phyloP scores from a whole-genome alignment of 1,284 basidiomycete species.

The Phlebopus sp. region DNA sequence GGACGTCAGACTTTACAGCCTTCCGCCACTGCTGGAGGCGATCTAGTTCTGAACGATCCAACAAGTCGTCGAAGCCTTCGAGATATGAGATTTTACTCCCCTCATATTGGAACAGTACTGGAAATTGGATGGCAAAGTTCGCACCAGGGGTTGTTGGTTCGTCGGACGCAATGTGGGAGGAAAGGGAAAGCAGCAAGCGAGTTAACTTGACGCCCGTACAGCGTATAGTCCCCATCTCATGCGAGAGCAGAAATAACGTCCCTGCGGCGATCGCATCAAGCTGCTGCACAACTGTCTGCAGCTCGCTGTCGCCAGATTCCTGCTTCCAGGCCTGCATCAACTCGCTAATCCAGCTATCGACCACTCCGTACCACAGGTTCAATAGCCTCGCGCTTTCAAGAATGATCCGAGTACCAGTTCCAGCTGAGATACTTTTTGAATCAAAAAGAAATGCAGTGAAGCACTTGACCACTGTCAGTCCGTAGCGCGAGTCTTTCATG shows the following conservation, averaged over 20 bases:
- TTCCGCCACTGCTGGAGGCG: slow-evolving; percentile 65
- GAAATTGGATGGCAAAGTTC: slow-evolving; percentile 37
- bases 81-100: slow-evolving; percentile 42
- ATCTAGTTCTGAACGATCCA: slow-evolving; percentile 56
- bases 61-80: slow-evolving; percentile 62
- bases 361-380: slow-evolving; percentile 71
- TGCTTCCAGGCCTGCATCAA: slow-evolving; percentile 43
- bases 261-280: slow-evolving; percentile 69
- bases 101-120: slow-evolving; percentile 38
- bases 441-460: slow-evolving; percentile 81
- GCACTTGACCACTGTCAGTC: slow-evolving; percentile 62
- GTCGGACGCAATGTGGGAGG: slow-evolving; percentile 40
- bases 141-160: slow-evolving; percentile 25
- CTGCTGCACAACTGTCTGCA: slow-evolving; percentile 36
- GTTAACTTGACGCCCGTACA: slow-evolving; percentile 59
- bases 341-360: slow-evolving; percentile 66
- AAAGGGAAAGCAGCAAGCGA: slow-evolving; percentile 46
- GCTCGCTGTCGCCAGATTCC: slow-evolving; percentile 40
- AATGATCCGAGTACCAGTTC: slow-evolving; percentile 58
- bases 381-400: slow-evolving; percentile 66
- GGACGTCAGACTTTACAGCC: slow-evolving; percentile 48
- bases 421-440: slow-evolving; percentile 64
- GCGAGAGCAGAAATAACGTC: slow-evolving; percentile 78
- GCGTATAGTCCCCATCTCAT: slow-evolving; percentile 50
- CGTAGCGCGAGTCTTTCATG: slow-evolving; percentile 59